Conservation (phyloP, 1,284 basidiomycete genomes). For the Porodaedalea pini region DNA sequence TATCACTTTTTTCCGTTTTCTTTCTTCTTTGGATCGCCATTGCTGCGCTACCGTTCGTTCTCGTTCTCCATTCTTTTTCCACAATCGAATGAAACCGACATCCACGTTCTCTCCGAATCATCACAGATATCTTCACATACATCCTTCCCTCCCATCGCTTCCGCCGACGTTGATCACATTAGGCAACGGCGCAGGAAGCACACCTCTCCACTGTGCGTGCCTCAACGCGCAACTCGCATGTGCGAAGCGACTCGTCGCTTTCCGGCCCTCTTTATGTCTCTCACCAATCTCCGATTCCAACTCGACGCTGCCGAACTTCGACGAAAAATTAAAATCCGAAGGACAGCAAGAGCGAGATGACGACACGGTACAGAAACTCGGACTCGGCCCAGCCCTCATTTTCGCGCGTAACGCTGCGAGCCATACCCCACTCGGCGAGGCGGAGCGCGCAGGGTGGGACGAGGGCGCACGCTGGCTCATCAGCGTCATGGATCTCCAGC, state of each 20-base stretch:
- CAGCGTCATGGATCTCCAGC: conserved; percentile 65
- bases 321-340: neutral
- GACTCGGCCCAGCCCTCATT: conserved; percentile 62
- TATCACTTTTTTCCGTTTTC: conserved; percentile 10
- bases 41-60: conserved; percentile 30
- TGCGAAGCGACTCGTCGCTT: conserved; percentile 63
- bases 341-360: neutral
- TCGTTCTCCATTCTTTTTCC: too few species aligned
- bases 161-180: conserved; percentile 54
- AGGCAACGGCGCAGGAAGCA: conserved; percentile 70
- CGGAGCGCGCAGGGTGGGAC: conserved; percentile 72
- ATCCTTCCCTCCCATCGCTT: conserved; percentile 56
- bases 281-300: neutral
- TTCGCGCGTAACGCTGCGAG: conserved; percentile 71
- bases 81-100: conserved; percentile 18
- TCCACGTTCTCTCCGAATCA: conserved; percentile 24
- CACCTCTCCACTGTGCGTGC: conserved; percentile 85
- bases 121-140: conserved; percentile 65
- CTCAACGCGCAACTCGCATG: conserved; percentile 72
- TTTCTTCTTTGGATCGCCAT: neutral
- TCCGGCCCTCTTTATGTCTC: conserved; percentile 28
- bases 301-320: neutral
- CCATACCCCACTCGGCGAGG: conserved; percentile 68
- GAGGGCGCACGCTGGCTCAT: conserved; percentile 79
- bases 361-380: too few species aligned